These are phyloP conservation scores for Berkeleyomyces rouxiae DNA, from an alignment of 2,329 filamentous ascomycete species.

Conservation along the genomic window DNA sequence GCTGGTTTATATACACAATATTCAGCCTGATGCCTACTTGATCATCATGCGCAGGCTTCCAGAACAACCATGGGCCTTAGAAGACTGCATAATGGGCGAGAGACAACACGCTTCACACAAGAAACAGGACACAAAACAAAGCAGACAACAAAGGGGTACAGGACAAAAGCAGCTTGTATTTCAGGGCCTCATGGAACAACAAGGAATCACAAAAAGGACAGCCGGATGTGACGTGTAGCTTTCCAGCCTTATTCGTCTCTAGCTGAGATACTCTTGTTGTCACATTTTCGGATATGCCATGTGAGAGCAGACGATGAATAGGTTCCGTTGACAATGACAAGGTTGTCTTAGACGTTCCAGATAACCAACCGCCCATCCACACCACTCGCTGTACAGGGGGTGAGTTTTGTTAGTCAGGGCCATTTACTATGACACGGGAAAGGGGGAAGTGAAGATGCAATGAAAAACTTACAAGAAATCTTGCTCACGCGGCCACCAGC, in stretches of 20 bases:
- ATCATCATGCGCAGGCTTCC: neutral
- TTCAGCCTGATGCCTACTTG: neutral
- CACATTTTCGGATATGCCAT: slow-evolving; percentile 5
- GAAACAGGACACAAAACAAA: neutral
- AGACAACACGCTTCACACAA: neutral
- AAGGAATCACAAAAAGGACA: neutral
- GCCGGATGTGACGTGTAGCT: neutral
- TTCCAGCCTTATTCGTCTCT: neutral
- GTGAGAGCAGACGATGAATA: neutral
- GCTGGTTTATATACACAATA: neutral
- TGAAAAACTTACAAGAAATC: slow-evolving; percentile 61
- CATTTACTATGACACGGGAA: slow-evolving; percentile 6
- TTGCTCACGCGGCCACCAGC: slow-evolving; percentile 49
- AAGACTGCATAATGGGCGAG: neutral
- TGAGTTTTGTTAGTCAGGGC: slow-evolving; percentile 11
- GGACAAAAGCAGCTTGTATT: neutral
- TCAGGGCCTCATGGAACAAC: neutral
- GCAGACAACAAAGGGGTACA: neutral
- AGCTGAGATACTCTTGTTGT: neutral
- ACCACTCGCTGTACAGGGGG: slow-evolving; percentile 44
- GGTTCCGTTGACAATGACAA: neutral
- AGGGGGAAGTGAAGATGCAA: slow-evolving; percentile 14
- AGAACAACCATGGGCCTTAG: neutral
- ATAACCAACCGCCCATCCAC: slow-evolving; percentile 71
- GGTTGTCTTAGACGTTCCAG: slow-evolving; percentile 43